A percentile compares a stretch with the other conserved stretches of the same genome.
Evolutionary conservation across 176 grass and related monocot species (phyloP).

Genomic region (Thalia dealbata): DNA sequence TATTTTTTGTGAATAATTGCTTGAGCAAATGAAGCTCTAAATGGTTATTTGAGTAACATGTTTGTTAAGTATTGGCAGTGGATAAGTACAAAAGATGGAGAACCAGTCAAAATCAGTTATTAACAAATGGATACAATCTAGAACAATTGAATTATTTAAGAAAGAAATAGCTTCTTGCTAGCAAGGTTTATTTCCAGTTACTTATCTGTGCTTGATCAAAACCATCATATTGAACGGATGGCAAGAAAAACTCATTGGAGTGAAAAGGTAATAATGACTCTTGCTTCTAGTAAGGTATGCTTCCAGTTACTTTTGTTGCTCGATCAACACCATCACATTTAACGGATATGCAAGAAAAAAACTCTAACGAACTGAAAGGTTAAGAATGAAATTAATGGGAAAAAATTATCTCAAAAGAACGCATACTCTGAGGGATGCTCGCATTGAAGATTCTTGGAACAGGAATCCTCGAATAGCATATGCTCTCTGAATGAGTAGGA

Average conservation of each 20-base stretch:
- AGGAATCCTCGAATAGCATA: slow-evolving; percentile 57
- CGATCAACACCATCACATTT: not conserved
- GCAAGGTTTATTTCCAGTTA: not conserved
- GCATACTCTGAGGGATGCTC: slow-evolving; percentile 39
- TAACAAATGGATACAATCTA: too few relatives aligned
- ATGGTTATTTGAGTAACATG: too few relatives aligned
- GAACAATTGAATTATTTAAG: too few relatives aligned
- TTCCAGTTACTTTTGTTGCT: not conserved
- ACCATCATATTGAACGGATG: not conserved
- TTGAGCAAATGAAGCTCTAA: too few relatives aligned
- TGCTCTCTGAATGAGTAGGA: slow-evolving; percentile 30
- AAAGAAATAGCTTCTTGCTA: too few relatives aligned
- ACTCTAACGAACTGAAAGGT: not conserved
- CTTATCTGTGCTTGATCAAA: not conserved
- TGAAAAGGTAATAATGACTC: not conserved
- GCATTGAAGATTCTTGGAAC: slow-evolving; percentile 58
- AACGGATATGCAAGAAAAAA: too few relatives aligned
- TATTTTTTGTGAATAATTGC: too few relatives aligned
- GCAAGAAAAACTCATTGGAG: not conserved
- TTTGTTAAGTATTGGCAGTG: too few relatives aligned
- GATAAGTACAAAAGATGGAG: too few relatives aligned
- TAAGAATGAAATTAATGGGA: too few relatives aligned
- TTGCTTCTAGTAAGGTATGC: too few relatives aligned
- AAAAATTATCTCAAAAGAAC: not conserved
- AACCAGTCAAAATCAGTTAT: too few relatives aligned